Conservation (phyloP, 2,329 filamentous ascomycete species). For the Ploettnerulaceae sp. region DNA sequence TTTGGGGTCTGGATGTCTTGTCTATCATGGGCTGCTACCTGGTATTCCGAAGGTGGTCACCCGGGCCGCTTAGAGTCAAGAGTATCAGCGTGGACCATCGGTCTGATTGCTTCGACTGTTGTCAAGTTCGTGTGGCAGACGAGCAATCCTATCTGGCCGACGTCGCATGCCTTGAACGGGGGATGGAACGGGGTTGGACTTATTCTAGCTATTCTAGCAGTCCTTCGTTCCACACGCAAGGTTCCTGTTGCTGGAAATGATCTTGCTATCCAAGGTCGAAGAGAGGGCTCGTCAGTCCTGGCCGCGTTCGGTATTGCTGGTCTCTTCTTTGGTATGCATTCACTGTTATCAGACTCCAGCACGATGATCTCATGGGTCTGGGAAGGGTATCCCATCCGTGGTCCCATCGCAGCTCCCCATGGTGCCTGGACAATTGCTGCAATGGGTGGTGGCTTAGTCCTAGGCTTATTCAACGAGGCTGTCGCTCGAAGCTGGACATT, state of each 20-base stretch:
- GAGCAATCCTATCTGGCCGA: constrained; percentile 96
- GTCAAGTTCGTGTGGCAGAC: constrained; percentile 91
- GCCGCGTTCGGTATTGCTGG: constrained; percentile 76
- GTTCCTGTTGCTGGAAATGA: constrained; percentile 43
- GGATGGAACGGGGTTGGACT: constrained; percentile 88
- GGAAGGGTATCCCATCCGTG: constrained; percentile 90
- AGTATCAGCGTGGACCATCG: constrained; percentile 74
- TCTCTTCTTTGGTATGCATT: constrained; percentile 84
- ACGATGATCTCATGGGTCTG: constrained; percentile 99
- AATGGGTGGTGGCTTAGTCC: constrained; percentile 76
- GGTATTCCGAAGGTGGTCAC: constrained; percentile 72
- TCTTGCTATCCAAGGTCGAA: constrained; percentile 45
- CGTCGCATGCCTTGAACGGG: constrained; percentile 83
- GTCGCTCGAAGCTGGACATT: constrained; percentile 73
- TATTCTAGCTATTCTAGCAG: constrained; percentile 67
- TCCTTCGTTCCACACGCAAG: constrained; percentile 68
- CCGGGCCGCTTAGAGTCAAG: constrained; percentile 73
- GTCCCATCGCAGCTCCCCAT: constrained; percentile 84
- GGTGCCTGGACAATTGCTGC: constrained; percentile 79
- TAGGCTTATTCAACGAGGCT: constrained; percentile 68
- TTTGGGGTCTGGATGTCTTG: constrained; percentile 78
- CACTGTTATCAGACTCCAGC: constrained; percentile 90
- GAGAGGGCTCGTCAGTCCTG: constrained; percentile 63
- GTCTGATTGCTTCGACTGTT: constrained; percentile 78
- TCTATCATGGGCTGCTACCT: constrained; percentile 77